Evolutionary conservation across 129 eudicot genomes (phyloP).

Genomic region (Lactuca sativa): DNA sequence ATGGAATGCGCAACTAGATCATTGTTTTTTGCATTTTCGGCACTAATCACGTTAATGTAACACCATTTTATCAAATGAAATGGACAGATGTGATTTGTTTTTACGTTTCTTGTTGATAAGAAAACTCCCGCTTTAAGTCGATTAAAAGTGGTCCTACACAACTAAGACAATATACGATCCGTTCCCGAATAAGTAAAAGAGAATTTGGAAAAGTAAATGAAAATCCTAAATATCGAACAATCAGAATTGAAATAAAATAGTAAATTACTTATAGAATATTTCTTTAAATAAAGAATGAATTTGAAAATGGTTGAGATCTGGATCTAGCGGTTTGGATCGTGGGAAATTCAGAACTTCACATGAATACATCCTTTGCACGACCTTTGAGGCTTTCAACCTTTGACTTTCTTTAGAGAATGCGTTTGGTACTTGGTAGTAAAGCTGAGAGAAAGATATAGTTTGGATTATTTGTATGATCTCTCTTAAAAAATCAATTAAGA

Average conservation of each 20-base stretch:
- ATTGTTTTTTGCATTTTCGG: too few species aligned
- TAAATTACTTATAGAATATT: slow-evolving; percentile 1
- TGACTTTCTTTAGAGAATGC: slow-evolving; percentile 33
- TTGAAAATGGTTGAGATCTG: slow-evolving; percentile 28
- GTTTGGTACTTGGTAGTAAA: slow-evolving; percentile 29
- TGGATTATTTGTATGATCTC: neutral
- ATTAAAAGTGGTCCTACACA: too few species aligned
- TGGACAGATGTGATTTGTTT: too few species aligned
- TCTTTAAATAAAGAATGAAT: slow-evolving; percentile 2
- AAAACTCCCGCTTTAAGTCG: too few species aligned
- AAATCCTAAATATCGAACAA: neutral
- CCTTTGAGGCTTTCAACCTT: slow-evolving; percentile 26
- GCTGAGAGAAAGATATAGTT: slow-evolving; percentile 24
- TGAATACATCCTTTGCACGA: slow-evolving; percentile 23
- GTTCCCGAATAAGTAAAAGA: neutral
- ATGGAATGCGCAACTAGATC: too few species aligned
- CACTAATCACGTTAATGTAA: too few species aligned
- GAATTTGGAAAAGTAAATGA: neutral
- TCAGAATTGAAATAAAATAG: neutral
- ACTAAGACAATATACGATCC: too few species aligned
- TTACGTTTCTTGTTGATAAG: too few species aligned
- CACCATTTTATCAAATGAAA: too few species aligned
- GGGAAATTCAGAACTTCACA: slow-evolving; percentile 33
- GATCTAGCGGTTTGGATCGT: slow-evolving; percentile 24
- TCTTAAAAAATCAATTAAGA: too few species aligned